A percentile compares a stretch with the other conserved stretches of the same genome.
These are phyloP conservation scores for Starmerella potacharoeniae DNA, from an alignment of 805 yeast species.

Conservation along the genomic window DNA sequence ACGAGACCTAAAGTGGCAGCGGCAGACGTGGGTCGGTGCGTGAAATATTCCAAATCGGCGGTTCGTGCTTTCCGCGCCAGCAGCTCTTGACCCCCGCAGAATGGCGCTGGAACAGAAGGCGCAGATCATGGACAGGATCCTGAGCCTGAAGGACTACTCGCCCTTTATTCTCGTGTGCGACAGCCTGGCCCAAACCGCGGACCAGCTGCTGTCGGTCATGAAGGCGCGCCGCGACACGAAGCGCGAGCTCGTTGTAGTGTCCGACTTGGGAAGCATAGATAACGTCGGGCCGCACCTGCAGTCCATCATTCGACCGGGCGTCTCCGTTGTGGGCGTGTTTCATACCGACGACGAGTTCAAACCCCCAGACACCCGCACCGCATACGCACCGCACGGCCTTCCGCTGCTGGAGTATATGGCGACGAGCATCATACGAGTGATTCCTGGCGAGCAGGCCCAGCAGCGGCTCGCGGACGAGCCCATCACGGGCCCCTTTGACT, in stretches of 20 bases:
- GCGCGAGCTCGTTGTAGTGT: slow-evolving; percentile 26
- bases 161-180: slow-evolving; percentile 66
- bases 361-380: neutral
- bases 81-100: no score
- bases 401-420: slow-evolving; percentile 58
- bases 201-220: slow-evolving; percentile 47
- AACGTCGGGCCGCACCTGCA: slow-evolving; percentile 42
- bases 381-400: slow-evolving; percentile 44
- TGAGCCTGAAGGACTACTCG: slow-evolving; percentile 58
- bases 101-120: slow-evolving; percentile 25
- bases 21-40: neutral
- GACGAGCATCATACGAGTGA: slow-evolving; percentile 54
- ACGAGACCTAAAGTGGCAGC: neutral
- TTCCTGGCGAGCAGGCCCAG: slow-evolving; percentile 32
- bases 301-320: slow-evolving; percentile 36
- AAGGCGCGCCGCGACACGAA: slow-evolving; percentile 29
- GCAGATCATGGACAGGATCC: slow-evolving; percentile 50
- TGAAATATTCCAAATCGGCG: no score
- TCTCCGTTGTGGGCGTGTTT: slow-evolving; percentile 16
- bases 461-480: slow-evolving; percentile 35
- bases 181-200: slow-evolving; percentile 56
- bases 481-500: slow-evolving; percentile 19
- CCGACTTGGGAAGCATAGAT: slow-evolving; percentile 53
- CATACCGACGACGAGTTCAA: slow-evolving; percentile 15
- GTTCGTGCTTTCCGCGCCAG: no score